These are phyloP conservation scores for Fusarium sp. DNA, from an alignment of 2,329 filamentous ascomycete genomes.

Conservation along the genomic window DNA sequence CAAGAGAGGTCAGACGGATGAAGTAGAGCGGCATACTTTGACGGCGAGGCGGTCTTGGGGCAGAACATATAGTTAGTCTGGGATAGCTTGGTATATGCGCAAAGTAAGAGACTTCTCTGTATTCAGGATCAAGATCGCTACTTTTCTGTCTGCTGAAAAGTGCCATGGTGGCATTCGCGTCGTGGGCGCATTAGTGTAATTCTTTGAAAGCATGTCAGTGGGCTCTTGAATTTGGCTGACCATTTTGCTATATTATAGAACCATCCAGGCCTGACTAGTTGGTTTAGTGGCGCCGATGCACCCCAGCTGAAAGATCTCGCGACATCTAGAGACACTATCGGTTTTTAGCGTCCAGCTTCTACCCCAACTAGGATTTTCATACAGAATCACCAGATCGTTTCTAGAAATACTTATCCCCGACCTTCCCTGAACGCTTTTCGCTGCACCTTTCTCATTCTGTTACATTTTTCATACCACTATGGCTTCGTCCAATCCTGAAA, in stretches of 20 bases:
- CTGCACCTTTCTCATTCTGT: rapidly evolving
- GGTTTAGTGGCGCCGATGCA: neutral
- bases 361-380: neutral
- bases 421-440: rapidly evolving
- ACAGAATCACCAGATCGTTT: neutral
- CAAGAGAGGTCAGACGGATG: rapidly evolving
- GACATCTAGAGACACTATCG: neutral
- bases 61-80: neutral
- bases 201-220: no score
- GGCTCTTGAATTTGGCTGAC: neutral
- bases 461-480: neutral
- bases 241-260: rapidly evolving
- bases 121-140: rapidly evolving
- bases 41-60: neutral
- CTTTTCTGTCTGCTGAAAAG: rapidly evolving
- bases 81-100: rapidly evolving
- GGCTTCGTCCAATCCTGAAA: neutral
- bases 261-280: rapidly evolving
- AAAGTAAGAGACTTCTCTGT: rapidly evolving
- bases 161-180: neutral
- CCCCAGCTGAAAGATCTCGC: rapidly evolving
- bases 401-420: neutral
- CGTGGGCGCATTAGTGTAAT: no score
- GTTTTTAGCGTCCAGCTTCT: neutral
- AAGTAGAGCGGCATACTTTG: rapidly evolving